Conservation (phyloP, 1,284 basidiomycete species). For the Cutaneotrichosporon dermatis region DNA sequence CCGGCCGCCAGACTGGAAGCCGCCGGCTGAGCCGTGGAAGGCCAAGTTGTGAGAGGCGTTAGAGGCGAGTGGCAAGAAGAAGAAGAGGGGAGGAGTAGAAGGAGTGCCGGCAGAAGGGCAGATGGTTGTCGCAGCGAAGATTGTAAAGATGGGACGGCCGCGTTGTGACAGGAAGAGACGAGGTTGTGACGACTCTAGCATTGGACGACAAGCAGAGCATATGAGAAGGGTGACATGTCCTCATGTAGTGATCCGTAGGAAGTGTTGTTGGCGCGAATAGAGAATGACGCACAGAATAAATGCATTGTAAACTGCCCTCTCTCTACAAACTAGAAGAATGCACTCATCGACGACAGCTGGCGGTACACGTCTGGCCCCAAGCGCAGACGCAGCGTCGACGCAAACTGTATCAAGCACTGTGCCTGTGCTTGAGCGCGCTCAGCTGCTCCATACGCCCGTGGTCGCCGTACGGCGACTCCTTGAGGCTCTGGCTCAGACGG, state of each 20-base stretch:
- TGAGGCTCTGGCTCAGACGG: slow-evolving; percentile 68
- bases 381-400: slow-evolving; percentile 77
- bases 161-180: no score
- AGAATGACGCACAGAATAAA: background rate
- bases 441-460: slow-evolving; percentile 38
- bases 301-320: no score
- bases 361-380: slow-evolving; percentile 89
- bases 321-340: slow-evolving; percentile 16
- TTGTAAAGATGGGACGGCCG: no score
- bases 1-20: slow-evolving; percentile 22
- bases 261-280: no score
- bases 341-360: slow-evolving; percentile 58
- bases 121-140: no score
- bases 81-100: no score
- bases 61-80: no score
- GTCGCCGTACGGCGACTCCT: slow-evolving; percentile 65
- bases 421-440: slow-evolving; percentile 45
- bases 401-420: slow-evolving; percentile 70
- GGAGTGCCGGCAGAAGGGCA: no score
- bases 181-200: no score
- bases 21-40: slow-evolving; percentile 11
- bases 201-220: no score
- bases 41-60: slow-evolving; percentile 16
- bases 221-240: no score
- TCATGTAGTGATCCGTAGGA: no score